A percentile compares a stretch with the other conserved stretches of the same genome.
Evolutionary conservation across 2,329 filamentous ascomycete species (phyloP).

Genomic region (Fusarium haematococcum): DNA sequence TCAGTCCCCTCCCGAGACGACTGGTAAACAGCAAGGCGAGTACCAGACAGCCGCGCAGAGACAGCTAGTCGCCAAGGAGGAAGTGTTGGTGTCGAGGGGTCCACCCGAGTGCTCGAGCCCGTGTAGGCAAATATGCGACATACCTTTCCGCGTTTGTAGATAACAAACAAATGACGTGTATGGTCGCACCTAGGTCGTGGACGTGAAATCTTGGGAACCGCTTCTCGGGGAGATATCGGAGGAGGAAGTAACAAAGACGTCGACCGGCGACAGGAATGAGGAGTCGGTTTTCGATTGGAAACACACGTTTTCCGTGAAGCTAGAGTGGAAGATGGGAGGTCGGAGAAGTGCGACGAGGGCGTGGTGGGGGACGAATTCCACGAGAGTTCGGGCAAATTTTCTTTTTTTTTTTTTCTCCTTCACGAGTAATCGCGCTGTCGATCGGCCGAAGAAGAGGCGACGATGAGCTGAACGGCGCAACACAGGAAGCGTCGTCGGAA

Average conservation of each 20-base stretch:
- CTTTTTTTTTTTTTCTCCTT: conserved; percentile 29
- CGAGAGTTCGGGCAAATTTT: conserved; percentile 21
- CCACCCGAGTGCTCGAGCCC: conserved; percentile 16
- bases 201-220: conserved; percentile 24
- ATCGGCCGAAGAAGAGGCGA: conserved; percentile 19
- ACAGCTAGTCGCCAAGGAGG: conserved; percentile 11
- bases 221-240: conserved; percentile 24
- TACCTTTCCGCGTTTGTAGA: conserved; percentile 37
- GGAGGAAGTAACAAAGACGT: conserved; percentile 31
- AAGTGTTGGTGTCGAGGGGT: conserved; percentile 17
- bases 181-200: conserved; percentile 27
- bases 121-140: conserved; percentile 31
- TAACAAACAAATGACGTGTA: conserved; percentile 41
- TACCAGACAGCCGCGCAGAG: conserved; percentile 13
- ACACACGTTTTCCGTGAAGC: conserved; percentile 18
- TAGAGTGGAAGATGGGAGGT: conserved; percentile 5
- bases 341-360: conserved; percentile 9
- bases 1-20: conserved; percentile 2
- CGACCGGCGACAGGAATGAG: conserved; percentile 43
- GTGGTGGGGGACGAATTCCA: conserved; percentile 21
- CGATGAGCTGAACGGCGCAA: conserved; percentile 10
- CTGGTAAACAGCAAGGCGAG: conserved; percentile 17
- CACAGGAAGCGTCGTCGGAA: conserved; percentile 13
- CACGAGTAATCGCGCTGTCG: conserved; percentile 26
- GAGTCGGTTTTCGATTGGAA: conserved; percentile 20